A percentile compares a stretch with the other conserved stretches of the same genome.
Conservation (phyloP, 805 yeast genomes). For the Sugiyamaella lignohabitans region DNA sequence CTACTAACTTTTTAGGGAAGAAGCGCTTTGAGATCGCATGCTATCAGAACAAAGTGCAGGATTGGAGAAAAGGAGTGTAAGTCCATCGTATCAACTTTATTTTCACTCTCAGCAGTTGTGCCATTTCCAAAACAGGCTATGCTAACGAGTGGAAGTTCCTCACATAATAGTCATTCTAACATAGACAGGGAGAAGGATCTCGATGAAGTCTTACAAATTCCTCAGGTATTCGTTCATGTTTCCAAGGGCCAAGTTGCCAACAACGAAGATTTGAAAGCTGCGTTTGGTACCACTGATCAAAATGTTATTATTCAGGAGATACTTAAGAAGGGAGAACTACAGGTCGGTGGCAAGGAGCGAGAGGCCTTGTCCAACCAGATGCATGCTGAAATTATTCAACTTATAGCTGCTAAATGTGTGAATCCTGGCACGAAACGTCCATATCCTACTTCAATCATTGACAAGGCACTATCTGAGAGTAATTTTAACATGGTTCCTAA, state of each 20-base stretch:
- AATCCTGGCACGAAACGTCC: constrained; percentile 86
- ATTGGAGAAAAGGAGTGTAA: constrained; percentile 70
- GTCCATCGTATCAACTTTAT: no score
- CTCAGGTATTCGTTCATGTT: constrained; percentile 87
- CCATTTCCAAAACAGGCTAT: not conserved
- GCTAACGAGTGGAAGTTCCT: not conserved
- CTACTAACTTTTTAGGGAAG: no score
- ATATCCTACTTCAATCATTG: constrained; percentile 91
- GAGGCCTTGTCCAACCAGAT: constrained; percentile 64
- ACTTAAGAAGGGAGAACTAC: constrained; percentile 86
- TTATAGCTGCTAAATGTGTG: constrained; percentile 83
- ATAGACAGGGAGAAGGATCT: constrained; percentile 86
- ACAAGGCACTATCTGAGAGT: constrained; percentile 68
- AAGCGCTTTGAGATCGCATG: constrained; percentile 93
- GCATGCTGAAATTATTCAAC: constrained; percentile 73
- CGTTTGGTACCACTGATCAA: constrained; percentile 70
- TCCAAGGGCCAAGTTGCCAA: constrained; percentile 93
- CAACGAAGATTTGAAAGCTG: constrained; percentile 66
- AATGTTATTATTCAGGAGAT: constrained; percentile 76
- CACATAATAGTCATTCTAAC: no score
- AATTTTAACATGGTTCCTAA: constrained; percentile 72
- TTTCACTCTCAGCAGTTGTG: not conserved
- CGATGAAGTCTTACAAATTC: constrained; percentile 93
- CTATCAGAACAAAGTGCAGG: constrained; percentile 94
- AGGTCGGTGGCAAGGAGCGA: constrained; percentile 89